phyloP scores from a whole-genome alignment of 1,139 yeast genomes.

The Geotrichum restrictum region DNA sequence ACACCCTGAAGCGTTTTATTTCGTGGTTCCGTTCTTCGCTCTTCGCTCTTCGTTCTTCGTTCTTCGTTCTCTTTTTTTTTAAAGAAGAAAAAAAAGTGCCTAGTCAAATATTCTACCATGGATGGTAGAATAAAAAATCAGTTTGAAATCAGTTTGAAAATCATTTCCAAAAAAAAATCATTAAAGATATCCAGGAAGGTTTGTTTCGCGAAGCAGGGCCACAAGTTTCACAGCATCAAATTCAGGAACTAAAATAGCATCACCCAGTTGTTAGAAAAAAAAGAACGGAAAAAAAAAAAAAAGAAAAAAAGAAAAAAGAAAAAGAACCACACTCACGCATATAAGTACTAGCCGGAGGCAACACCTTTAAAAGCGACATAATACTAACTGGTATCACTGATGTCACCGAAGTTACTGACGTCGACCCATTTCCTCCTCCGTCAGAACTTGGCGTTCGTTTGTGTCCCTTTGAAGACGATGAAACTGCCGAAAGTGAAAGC shows the following conservation, averaged over 20 bases:
- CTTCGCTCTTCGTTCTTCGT: too few species aligned
- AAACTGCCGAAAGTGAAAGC: too few species aligned
- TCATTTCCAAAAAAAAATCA: too few species aligned
- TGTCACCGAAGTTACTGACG: neutral
- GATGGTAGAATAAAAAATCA: too few species aligned
- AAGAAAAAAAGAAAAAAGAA: neutral
- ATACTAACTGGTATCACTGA: conserved; percentile 28
- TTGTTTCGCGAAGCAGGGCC: conserved; percentile 5
- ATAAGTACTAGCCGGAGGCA: conserved; percentile 36
- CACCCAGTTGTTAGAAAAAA: too few species aligned
- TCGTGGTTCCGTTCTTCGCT: too few species aligned
- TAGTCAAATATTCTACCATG: too few species aligned
- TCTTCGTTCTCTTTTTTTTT: too few species aligned
- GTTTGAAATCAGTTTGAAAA: too few species aligned
- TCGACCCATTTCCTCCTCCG: neutral
- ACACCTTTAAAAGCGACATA: conserved; percentile 28
- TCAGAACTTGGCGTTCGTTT: neutral
- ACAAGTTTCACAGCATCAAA: conserved; percentile 28
- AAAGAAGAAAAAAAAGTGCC: too few species aligned
- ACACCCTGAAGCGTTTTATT: too few species aligned
- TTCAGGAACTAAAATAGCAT: conserved; percentile 20
- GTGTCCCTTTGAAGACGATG: neutral
- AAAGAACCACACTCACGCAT: conserved; percentile 24
- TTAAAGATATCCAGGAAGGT: conserved; percentile 7
- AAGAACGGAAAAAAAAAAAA: neutral